A percentile compares a stretch with the other conserved stretches of the same genome.
Evolutionary conservation across 306 rosid genomes (phyloP).

Genomic region (Prinsepia uniflora): DNA sequence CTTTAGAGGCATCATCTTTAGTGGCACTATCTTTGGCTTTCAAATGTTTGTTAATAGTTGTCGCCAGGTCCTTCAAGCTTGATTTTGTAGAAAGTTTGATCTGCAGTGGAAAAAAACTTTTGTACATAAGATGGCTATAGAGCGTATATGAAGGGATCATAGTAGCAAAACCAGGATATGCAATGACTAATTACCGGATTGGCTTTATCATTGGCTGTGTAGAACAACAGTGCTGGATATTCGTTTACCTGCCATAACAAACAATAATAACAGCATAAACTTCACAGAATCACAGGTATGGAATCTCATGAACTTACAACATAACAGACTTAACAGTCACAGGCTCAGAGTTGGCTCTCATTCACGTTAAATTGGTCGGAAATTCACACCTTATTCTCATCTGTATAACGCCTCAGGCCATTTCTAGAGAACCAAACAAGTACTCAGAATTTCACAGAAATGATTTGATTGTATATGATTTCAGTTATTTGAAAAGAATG

Average conservation of each 20-base stretch:
- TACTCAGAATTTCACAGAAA: neutral
- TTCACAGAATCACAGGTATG: neutral
- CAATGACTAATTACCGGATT: slow-evolving; percentile 59
- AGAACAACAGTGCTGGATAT: slow-evolving; percentile 73
- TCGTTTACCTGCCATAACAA: slow-evolving; percentile 56
- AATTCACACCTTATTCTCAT: neutral
- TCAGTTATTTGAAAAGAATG: neutral
- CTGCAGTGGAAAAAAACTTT: slow-evolving; percentile 41
- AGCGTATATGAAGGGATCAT: neutral
- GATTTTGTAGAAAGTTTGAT: slow-evolving; percentile 65
- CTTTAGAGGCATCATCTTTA: slow-evolving; percentile 47
- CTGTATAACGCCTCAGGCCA: neutral
- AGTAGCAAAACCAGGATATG: no score
- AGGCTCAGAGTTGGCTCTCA: neutral
- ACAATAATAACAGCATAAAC: neutral
- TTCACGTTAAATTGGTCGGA: neutral
- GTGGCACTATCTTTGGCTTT: slow-evolving; percentile 40
- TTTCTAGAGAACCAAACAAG: neutral
- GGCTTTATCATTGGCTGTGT: slow-evolving; percentile 53
- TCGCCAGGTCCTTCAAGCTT: slow-evolving; percentile 80
- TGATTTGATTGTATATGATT: neutral
- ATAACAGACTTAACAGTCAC: no score
- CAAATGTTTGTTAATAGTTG: slow-evolving; percentile 58
- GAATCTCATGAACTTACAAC: neutral
- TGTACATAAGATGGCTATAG: neutral